Evolutionary conservation across 2,329 filamentous ascomycete species (phyloP).

Genomic region (Fusarium ambrosium): DNA sequence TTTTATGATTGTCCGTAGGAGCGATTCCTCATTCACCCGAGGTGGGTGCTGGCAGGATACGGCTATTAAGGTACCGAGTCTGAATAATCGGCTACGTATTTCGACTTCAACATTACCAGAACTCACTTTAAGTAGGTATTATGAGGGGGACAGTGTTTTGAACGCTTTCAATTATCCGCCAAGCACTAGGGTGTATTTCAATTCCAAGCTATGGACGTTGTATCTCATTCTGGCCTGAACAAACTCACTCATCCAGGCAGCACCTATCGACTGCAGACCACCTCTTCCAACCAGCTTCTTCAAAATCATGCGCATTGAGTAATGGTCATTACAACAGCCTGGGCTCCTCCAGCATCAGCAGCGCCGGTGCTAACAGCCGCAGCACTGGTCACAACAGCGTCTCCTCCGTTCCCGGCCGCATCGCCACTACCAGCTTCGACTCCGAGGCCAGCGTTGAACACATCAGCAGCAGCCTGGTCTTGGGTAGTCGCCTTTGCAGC

Average conservation of each 20-base stretch:
- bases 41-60: too few relatives aligned
- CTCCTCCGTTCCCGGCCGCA: neutral
- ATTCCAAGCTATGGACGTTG: neutral
- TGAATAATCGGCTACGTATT: too few relatives aligned
- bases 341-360: neutral
- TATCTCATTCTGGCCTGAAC: neutral
- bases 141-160: neutral
- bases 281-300: neutral
- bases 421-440: neutral
- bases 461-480: neutral
- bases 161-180: neutral
- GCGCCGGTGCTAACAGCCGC: neutral
- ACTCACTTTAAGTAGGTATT: neutral
- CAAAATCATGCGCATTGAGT: neutral
- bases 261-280: neutral
- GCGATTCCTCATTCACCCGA: neutral
- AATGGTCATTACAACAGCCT: neutral
- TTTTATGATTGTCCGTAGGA: neutral
- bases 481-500: neutral
- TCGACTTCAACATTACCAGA: neutral
- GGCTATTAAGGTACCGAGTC: too few relatives aligned
- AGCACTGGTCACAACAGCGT: neutral
- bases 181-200: neutral
- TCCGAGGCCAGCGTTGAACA: neutral
- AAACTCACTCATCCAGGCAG: neutral